A percentile compares a stretch with the other conserved stretches of the same genome.
Evolutionary conservation across 805 yeast species (phyloP).

Genomic region (Candida sanyiensis): DNA sequence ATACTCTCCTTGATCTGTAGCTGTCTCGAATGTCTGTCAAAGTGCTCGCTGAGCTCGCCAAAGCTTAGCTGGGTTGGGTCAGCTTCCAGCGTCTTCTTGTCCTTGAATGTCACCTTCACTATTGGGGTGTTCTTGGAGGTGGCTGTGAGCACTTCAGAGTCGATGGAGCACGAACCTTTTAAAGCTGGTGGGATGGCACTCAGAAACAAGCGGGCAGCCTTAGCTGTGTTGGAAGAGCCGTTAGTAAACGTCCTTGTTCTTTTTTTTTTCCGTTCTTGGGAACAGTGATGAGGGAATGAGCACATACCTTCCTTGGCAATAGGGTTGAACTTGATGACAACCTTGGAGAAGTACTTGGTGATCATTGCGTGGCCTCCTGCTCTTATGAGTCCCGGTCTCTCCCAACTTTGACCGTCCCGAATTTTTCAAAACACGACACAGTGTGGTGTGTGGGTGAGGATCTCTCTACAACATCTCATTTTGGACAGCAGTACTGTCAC

Average conservation of each 20-base stretch:
- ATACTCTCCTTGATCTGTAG: conserved; percentile 71
- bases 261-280: too few relatives aligned
- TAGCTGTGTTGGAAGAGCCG: too few relatives aligned
- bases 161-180: conserved; percentile 55
- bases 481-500: neutral
- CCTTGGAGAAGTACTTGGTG: conserved; percentile 81
- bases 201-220: conserved; percentile 72
- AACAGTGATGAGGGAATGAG: too few relatives aligned
- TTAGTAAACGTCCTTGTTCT: too few relatives aligned
- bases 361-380: conserved; percentile 51
- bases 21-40: conserved; percentile 80
- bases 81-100: conserved; percentile 61
- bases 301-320: conserved; percentile 54
- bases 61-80: conserved; percentile 57
- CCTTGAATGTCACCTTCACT: conserved; percentile 76
- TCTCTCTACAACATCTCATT: neutral
- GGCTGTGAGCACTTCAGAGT: conserved; percentile 52
- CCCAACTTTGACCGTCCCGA: too few relatives aligned
- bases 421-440: neutral
- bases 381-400: too few relatives aligned
- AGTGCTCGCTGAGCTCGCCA: conserved; percentile 55
- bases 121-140: conserved; percentile 44
- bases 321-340: conserved; percentile 75
- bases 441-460: conserved; percentile 3
- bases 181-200: conserved; percentile 75